A percentile compares a stretch with the other conserved stretches of the same genome.
These are phyloP conservation scores for Malassezia yamatoensis DNA, from an alignment of 1,284 basidiomycete genomes.

Conservation along the genomic window DNA sequence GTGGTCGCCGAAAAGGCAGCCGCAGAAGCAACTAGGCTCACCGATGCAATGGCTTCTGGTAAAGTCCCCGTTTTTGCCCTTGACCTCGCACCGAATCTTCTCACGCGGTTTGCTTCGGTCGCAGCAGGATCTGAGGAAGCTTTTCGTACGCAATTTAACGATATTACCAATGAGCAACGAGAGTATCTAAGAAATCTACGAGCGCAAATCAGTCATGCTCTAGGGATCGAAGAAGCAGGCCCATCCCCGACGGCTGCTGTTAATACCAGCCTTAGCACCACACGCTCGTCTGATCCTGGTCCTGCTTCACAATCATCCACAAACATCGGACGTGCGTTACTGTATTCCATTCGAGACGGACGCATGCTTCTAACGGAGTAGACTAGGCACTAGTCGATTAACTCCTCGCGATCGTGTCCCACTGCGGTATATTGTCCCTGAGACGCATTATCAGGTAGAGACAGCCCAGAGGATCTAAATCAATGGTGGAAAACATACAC, in stretches of 20 bases:
- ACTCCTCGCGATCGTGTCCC: neutral
- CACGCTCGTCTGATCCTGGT: neutral
- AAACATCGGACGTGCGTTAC: neutral
- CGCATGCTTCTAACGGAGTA: neutral
- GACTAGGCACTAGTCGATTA: neutral
- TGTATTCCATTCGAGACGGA: slow-evolving; percentile 12
- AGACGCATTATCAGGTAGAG: neutral
- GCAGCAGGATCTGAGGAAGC: slow-evolving; percentile 21
- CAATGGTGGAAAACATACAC: neutral
- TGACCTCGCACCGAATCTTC: slow-evolving; percentile 26
- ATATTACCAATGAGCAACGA: slow-evolving; percentile 27
- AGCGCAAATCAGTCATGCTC: neutral
- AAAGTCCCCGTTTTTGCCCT: slow-evolving; percentile 37
- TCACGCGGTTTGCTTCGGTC: slow-evolving; percentile 22
- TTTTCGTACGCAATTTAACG: slow-evolving; percentile 28
- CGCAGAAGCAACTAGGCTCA: slow-evolving; percentile 26
- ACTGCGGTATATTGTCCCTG: neutral
- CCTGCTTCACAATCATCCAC: neutral
- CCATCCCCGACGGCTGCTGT: neutral
- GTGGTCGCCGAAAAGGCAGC: slow-evolving; percentile 35
- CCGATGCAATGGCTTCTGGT: slow-evolving; percentile 26
- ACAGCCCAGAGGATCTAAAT: neutral
- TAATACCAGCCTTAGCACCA: neutral
- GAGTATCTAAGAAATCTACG: slow-evolving; percentile 22
- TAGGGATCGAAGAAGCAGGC: neutral